Evolutionary conservation across 495 filamentous ascomycete species (phyloP).

Genomic region (Penicillium roqueforti): DNA sequence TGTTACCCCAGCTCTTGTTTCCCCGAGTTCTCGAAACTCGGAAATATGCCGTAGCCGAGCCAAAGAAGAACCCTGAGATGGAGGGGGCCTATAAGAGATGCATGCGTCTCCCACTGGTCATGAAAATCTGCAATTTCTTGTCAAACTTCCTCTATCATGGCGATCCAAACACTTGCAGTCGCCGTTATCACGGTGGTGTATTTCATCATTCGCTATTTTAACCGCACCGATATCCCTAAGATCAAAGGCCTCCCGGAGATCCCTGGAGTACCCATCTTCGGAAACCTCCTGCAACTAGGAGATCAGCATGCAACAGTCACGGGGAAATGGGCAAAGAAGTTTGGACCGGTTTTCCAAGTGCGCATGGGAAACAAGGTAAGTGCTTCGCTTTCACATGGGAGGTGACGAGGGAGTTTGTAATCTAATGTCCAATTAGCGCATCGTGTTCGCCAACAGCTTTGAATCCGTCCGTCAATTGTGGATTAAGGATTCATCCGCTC

Average conservation of each 20-base stretch:
- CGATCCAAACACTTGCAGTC: slow-evolving; percentile 41
- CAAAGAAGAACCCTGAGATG: neutral
- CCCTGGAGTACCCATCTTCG: slow-evolving; percentile 60
- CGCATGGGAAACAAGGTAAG: slow-evolving; percentile 59
- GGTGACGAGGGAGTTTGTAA: neutral
- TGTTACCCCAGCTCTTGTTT: neutral
- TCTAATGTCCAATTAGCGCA: slow-evolving; percentile 37
- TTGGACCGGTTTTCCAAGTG: slow-evolving; percentile 64
- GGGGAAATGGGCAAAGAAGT: slow-evolving; percentile 54
- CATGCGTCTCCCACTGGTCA: neutral
- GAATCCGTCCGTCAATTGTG: slow-evolving; percentile 64
- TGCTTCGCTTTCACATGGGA: neutral
- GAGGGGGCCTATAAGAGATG: slow-evolving; percentile 4
- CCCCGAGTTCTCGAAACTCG: neutral
- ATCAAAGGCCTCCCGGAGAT: slow-evolving; percentile 62
- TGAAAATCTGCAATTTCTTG: neutral
- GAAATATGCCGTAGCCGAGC: slow-evolving; percentile 12
- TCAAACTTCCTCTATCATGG: slow-evolving; percentile 25
- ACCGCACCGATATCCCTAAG: slow-evolving; percentile 56
- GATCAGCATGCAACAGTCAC: slow-evolving; percentile 52
- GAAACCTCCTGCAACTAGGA: slow-evolving; percentile 58
- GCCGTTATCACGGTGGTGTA: slow-evolving; percentile 43
- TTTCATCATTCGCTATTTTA: slow-evolving; percentile 51
- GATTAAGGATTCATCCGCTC: slow-evolving; percentile 67
- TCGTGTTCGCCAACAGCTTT: slow-evolving; percentile 67